phyloP scores from a whole-genome alignment of 345 rosid species.

The Corchorus capsularis region DNA sequence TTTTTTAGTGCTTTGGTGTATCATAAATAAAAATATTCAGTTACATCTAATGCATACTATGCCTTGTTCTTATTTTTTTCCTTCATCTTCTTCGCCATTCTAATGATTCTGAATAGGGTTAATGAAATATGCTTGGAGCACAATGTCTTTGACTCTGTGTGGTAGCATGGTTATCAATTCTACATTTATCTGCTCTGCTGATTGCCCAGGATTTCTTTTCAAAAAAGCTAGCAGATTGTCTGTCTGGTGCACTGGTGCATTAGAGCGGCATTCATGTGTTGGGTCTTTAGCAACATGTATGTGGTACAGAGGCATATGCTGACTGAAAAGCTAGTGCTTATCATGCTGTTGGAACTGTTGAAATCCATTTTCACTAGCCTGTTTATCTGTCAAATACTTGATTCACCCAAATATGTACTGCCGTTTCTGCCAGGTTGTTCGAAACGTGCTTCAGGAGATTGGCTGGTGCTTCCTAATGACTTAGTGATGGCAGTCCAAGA shows the following conservation, averaged over 20 bases:
- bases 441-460: too few relatives aligned
- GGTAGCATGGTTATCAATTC: neutral
- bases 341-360: too few relatives aligned
- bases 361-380: too few relatives aligned
- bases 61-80: neutral
- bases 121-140: neutral
- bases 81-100: neutral
- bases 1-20: neutral
- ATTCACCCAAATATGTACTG: too few relatives aligned
- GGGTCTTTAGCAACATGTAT: too few relatives aligned
- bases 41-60: neutral
- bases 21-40: neutral
- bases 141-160: neutral
- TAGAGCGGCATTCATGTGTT: too few relatives aligned
- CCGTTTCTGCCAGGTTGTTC: too few relatives aligned
- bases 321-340: too few relatives aligned
- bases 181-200: neutral
- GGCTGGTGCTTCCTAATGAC: too few relatives aligned
- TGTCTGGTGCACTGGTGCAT: too few relatives aligned
- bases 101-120: neutral
- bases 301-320: too few relatives aligned
- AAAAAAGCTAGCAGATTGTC: neutral
- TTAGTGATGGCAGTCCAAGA: neutral
- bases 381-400: too few relatives aligned
- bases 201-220: neutral